Conservation (phyloP, 164 flowering plant genomes). For the Aristolochia californica region DNA sequence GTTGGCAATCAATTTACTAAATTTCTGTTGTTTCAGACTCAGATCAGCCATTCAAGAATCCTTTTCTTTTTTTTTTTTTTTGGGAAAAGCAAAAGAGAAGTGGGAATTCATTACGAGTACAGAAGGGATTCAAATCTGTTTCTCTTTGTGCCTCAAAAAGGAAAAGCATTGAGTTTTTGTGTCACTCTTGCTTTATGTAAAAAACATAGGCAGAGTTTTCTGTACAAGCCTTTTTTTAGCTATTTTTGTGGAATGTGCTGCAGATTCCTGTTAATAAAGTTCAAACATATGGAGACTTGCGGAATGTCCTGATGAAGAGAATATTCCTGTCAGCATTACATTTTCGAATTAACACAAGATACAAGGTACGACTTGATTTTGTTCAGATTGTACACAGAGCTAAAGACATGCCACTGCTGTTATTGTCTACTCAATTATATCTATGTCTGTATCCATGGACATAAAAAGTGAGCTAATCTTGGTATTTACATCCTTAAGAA, state of each 20-base stretch:
- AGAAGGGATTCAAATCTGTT: too few relatives aligned
- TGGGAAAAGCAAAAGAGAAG: slow-evolving; percentile 13
- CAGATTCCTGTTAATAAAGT: slow-evolving; percentile 90
- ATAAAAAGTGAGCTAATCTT: too few relatives aligned
- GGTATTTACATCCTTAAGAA: too few relatives aligned
- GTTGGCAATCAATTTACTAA: too few relatives aligned
- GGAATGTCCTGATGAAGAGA: slow-evolving; percentile 92
- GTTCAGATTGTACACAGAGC: not conserved
- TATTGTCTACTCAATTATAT: too few relatives aligned
- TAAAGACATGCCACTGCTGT: too few relatives aligned
- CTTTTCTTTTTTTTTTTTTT: slow-evolving; percentile 41
- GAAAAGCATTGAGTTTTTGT: not conserved
- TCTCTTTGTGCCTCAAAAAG: too few relatives aligned
- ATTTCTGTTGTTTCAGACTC: not conserved
- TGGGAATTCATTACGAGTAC: too few relatives aligned
- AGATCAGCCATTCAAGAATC: slow-evolving; percentile 16
- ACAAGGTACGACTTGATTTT: slow-evolving; percentile 47
- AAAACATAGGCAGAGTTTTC: not conserved
- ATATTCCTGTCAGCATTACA: slow-evolving; percentile 95
- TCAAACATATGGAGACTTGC: slow-evolving; percentile 68
- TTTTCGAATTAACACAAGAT: slow-evolving; percentile 93
- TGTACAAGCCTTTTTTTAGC: not conserved
- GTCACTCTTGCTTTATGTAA: not conserved
- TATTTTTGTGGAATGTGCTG: not conserved
- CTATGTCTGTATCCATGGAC: too few relatives aligned